Conservation (phyloP, 2,329 filamentous ascomycete genomes). For the Aphanoascus verrucosus region DNA sequence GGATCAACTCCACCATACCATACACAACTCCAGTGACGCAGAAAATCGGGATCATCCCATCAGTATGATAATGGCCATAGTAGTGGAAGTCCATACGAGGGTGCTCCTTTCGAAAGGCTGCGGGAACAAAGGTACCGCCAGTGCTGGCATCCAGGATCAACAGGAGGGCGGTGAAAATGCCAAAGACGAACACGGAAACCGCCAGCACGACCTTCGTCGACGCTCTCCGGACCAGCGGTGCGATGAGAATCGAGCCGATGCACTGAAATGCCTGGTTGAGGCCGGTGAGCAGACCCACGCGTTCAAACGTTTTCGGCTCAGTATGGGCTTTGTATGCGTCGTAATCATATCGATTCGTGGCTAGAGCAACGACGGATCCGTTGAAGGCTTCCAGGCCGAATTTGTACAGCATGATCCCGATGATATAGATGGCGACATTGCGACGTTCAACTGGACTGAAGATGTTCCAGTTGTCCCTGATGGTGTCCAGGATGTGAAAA, state of each 20-base stretch:
- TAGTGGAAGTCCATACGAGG: constrained; percentile 33
- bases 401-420: constrained; percentile 44
- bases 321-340: constrained; percentile 27
- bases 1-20: constrained; percentile 45
- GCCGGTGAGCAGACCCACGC: constrained; percentile 39
- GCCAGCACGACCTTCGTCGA: constrained; percentile 40
- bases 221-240: constrained; percentile 41
- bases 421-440: constrained; percentile 40
- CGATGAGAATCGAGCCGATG: constrained; percentile 42
- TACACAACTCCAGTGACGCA: constrained; percentile 34
- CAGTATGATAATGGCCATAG: constrained; percentile 41
- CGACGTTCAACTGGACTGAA: constrained; percentile 36
- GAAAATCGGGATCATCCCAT: constrained; percentile 43
- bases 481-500: constrained; percentile 3
- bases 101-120: constrained; percentile 21
- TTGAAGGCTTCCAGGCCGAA: constrained; percentile 44
- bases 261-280: constrained; percentile 44
- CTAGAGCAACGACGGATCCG: constrained; percentile 41
- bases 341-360: constrained; percentile 42
- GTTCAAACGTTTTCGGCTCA: constrained; percentile 36
- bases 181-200: constrained; percentile 37
- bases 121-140: constrained; percentile 36
- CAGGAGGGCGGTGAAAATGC: constrained; percentile 39
- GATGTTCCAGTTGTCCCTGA: constrained; percentile 19
- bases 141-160: constrained; percentile 41